Conservation (phyloP, 148 eudicot species). For the Spergularia bocconei region DNA sequence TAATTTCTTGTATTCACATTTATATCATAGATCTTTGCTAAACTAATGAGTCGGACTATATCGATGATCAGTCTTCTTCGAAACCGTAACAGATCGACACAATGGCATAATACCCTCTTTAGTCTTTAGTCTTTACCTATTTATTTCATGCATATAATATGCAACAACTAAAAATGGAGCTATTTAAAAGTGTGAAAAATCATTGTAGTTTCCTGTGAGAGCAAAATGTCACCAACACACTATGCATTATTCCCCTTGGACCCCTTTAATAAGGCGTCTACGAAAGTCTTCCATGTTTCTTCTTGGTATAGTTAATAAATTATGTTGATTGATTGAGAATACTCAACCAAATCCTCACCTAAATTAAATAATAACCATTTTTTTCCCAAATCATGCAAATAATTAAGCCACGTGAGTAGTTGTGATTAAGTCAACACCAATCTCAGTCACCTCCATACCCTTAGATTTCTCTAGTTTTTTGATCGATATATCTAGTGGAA, state of each 20-base stretch:
- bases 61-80: too few species aligned
- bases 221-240: not conserved
- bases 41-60: too few species aligned
- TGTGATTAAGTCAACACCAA: slow-evolving; percentile 14
- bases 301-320: not conserved
- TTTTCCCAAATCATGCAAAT: slow-evolving; percentile 7
- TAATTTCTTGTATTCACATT: too few species aligned
- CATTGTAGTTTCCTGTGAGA: not conserved
- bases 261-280: slow-evolving; percentile 2
- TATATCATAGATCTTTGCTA: too few species aligned
- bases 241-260: not conserved
- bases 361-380: not conserved
- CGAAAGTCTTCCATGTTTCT: slow-evolving; percentile 10
- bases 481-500: too few species aligned
- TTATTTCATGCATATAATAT: not conserved
- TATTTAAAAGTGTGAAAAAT: slow-evolving; percentile 2
- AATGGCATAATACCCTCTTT: too few species aligned
- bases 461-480: not conserved
- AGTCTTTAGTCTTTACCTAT: not conserved
- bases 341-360: not conserved
- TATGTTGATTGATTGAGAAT: slow-evolving; percentile 8
- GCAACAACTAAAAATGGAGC: not conserved
- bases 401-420: slow-evolving; percentile 8
- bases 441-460: slow-evolving; percentile 1
- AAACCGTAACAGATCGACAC: too few species aligned